Evolutionary conservation across 2,329 filamentous ascomycete species (phyloP).

Genomic region (Claviceps purpurea): DNA sequence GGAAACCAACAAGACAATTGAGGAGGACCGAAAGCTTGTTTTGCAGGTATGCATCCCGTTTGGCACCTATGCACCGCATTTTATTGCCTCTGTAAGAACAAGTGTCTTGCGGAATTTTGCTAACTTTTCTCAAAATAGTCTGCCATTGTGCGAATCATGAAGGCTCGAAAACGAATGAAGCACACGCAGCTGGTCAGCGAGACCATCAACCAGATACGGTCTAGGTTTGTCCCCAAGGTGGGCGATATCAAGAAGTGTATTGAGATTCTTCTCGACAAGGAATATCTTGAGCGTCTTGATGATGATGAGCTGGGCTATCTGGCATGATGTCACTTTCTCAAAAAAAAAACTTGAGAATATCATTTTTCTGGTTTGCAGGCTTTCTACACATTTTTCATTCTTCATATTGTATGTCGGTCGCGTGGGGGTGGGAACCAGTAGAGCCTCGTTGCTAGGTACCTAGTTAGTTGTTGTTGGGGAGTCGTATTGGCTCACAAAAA

Average conservation of each 20-base stretch:
- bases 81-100: too few species aligned
- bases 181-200: conserved; percentile 64
- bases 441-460: too few species aligned
- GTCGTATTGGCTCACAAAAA: too few species aligned
- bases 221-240: conserved; percentile 84
- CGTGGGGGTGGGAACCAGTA: too few species aligned
- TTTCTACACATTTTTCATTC: not conserved
- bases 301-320: conserved; percentile 92
- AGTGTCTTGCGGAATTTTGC: not conserved
- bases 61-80: too few species aligned
- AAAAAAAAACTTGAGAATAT: not conserved
- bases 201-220: conserved; percentile 89
- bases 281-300: conserved; percentile 91
- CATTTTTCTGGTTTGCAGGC: not conserved
- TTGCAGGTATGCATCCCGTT: conserved; percentile 60
- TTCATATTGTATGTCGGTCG: too few species aligned
- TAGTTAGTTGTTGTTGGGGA: too few species aligned
- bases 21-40: conserved; percentile 91
- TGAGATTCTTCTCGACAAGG: conserved; percentile 95
- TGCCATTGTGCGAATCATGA: conserved; percentile 96
- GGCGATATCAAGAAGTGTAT: conserved; percentile 99
- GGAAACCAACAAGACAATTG: conserved; percentile 98
- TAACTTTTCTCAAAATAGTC: conserved; percentile 43
- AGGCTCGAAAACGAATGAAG: conserved; percentile 68
- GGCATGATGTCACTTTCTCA: conserved; percentile 35